phyloP scores from a whole-genome alignment of 495 filamentous ascomycete species.

The Sordaria brevicollis region DNA sequence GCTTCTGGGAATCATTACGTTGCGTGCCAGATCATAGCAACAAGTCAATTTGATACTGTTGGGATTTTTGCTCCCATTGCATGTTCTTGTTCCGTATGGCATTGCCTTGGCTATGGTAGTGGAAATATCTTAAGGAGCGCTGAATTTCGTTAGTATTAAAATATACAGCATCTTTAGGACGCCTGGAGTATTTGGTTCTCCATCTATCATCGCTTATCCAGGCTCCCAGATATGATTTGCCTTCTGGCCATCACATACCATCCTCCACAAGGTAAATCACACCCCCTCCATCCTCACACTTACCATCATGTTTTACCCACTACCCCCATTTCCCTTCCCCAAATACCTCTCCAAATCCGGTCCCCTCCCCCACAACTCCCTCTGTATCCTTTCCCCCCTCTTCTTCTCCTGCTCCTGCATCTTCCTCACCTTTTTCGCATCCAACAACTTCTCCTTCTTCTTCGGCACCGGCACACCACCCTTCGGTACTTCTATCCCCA shows the following conservation, averaged over 20 bases:
- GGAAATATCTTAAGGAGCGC: background rate
- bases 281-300: background rate
- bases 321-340: constrained; percentile 26
- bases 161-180: background rate
- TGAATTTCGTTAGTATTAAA: background rate
- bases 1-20: background rate
- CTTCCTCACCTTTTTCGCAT: constrained; percentile 59
- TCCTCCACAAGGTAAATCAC: background rate
- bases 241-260: background rate
- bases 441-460: constrained; percentile 48
- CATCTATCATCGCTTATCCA: background rate
- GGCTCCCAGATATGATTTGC: background rate
- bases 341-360: constrained; percentile 67
- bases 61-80: background rate
- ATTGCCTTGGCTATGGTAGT: background rate
- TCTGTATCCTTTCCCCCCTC: constrained; percentile 49
- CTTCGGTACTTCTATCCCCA: constrained; percentile 46
- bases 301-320: background rate
- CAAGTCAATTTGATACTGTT: background rate
- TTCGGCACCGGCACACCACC: constrained; percentile 26
- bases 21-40: background rate
- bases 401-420: constrained; percentile 48
- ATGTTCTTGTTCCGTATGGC: background rate
- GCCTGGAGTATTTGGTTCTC: background rate
- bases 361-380: constrained; percentile 53